phyloP scores from a whole-genome alignment of 371 early-diverging fungal genomes.

The Mortierella sp. region DNA sequence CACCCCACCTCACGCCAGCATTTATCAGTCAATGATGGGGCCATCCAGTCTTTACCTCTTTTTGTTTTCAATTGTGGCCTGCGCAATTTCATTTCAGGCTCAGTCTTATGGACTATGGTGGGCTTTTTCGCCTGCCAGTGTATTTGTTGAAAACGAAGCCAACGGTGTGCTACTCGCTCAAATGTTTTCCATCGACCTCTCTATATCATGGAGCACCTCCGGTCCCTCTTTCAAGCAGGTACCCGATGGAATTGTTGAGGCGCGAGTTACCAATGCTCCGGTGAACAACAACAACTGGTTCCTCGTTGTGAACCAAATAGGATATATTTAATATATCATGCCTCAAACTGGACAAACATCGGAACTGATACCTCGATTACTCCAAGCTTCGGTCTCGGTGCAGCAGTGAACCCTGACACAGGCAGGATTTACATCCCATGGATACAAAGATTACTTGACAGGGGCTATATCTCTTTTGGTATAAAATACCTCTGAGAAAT shows the following conservation, averaged over 20 bases:
- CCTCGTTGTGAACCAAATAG: background rate
- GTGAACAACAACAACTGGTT: background rate
- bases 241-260: too few species aligned
- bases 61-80: background rate
- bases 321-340: background rate
- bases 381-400: background rate
- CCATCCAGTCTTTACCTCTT: background rate
- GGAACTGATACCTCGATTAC: background rate
- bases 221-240: background rate
- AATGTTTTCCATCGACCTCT: conserved; percentile 2
- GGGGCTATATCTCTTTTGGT: too few species aligned
- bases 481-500: too few species aligned
- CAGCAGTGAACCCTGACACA: background rate
- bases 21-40: background rate
- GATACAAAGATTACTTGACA: too few species aligned
- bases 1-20: background rate
- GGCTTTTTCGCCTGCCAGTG: too few species aligned
- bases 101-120: too few species aligned
- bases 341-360: background rate
- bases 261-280: background rate
- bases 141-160: too few species aligned
- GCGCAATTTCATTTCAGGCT: background rate
- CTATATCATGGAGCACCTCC: background rate
- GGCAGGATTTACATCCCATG: too few species aligned
- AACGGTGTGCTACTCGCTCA: too few species aligned